Conservation (phyloP, 2,329 filamentous ascomycete genomes). For the Fonsecaea nubica region DNA sequence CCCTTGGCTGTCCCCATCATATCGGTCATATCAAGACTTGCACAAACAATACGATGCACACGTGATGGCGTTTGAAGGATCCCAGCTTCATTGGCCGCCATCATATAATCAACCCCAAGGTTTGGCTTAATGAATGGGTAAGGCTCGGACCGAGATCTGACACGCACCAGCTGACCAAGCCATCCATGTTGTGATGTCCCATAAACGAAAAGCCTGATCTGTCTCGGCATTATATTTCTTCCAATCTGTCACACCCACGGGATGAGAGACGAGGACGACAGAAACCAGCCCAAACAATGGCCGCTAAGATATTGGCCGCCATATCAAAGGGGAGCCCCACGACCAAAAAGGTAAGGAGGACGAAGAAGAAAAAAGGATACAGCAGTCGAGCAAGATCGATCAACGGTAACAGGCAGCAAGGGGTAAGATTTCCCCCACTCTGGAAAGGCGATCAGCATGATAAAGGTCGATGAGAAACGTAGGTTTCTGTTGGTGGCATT, state of each 20-base stretch:
- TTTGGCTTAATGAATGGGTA: slow-evolving; percentile 1
- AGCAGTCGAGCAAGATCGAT: neutral
- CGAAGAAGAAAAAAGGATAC: neutral
- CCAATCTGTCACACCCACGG: neutral
- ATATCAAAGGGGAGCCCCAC: neutral
- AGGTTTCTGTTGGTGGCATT: neutral
- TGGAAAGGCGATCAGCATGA: neutral
- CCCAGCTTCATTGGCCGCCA: neutral
- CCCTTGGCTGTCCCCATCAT: neutral
- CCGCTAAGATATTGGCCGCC: neutral
- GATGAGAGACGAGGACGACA: neutral
- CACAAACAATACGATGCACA: slow-evolving; percentile 4
- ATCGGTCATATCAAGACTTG: neutral
- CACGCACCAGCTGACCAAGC: slow-evolving; percentile 3
- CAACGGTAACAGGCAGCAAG: neutral
- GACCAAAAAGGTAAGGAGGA: neutral
- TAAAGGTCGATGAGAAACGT: neutral
- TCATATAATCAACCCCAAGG: neutral
- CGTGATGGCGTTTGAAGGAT: neutral
- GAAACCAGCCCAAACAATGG: neutral
- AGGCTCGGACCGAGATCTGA: slow-evolving; percentile 11
- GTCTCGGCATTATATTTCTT: neutral
- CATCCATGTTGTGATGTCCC: neutral
- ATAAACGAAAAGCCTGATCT: neutral
- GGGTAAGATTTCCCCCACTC: neutral